Conservation (phyloP, 2,329 filamentous ascomycete genomes). For the Penicillium sp. region DNA sequence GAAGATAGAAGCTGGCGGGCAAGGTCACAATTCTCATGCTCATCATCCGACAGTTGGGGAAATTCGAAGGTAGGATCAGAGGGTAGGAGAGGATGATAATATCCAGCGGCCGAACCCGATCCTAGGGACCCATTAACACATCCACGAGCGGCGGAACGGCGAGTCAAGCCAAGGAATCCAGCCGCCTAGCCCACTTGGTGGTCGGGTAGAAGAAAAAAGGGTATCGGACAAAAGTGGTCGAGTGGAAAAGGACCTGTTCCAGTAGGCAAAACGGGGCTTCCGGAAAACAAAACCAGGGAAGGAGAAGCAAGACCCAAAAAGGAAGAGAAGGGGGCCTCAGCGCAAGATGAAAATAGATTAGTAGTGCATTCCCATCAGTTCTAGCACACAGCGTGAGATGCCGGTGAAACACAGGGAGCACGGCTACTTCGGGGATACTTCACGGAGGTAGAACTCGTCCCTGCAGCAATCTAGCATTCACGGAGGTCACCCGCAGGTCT, state of each 20-base stretch:
- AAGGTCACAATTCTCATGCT: conserved; percentile 25
- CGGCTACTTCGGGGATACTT: conserved; percentile 13
- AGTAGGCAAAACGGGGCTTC: not conserved
- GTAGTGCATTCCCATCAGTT: conserved; percentile 11
- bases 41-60: conserved; percentile 16
- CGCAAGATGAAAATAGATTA: not conserved
- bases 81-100: conserved; percentile 5
- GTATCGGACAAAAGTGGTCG: conserved; percentile 1
- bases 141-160: not conserved
- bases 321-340: not conserved
- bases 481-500: conserved; percentile 1
- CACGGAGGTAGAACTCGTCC: not conserved
- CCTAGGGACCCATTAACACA: conserved; percentile 4
- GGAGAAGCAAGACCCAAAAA: not conserved
- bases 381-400: conserved; percentile 3
- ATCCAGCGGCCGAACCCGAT: conserved; percentile 5
- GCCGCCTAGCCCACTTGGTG: conserved; percentile 1
- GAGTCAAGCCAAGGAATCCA: conserved; percentile 3
- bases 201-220: conserved; percentile 1
- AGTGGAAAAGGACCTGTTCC: not conserved
- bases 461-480: conserved; percentile 1
- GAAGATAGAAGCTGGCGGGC: conserved; percentile 16
- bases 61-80: conserved; percentile 5
- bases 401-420: conserved; percentile 10
- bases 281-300: not conserved